phyloP scores from a whole-genome alignment of 805 yeast species.

The Wickerhamiella vanderwaltii region DNA sequence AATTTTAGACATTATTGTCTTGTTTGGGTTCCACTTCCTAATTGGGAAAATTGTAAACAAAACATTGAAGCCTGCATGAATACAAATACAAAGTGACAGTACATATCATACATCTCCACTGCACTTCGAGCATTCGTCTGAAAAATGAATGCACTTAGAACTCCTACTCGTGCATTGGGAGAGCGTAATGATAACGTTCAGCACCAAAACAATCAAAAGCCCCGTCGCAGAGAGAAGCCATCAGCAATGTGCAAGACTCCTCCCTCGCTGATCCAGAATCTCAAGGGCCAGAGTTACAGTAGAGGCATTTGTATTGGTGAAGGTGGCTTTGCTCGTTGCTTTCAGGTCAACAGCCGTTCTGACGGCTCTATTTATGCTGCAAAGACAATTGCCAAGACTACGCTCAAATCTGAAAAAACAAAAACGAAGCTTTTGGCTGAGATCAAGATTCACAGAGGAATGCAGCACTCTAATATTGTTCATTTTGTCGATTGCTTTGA shows the following conservation, averaged over 20 bases:
- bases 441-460: constrained; percentile 84
- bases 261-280: constrained; percentile 80
- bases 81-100: constrained; percentile 7
- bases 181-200: constrained; percentile 11
- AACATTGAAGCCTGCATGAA: constrained; percentile 7
- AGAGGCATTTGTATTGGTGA: constrained; percentile 89
- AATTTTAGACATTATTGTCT: no score
- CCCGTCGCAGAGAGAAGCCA: constrained; percentile 62
- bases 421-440: constrained; percentile 69
- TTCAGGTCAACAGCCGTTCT: constrained; percentile 79
- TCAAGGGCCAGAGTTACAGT: constrained; percentile 77
- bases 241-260: constrained; percentile 93
- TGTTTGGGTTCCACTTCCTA: no score
- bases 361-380: constrained; percentile 82
- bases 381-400: constrained; percentile 92
- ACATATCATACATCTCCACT: neutral
- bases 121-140: no score
- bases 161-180: constrained; percentile 11
- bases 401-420: constrained; percentile 83
- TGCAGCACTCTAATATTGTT: constrained; percentile 82
- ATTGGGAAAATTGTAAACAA: constrained; percentile 10
- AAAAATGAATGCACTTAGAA: constrained; percentile 11
- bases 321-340: constrained; percentile 98
- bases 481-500: constrained; percentile 94
- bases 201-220: constrained; percentile 5